phyloP scores from a whole-genome alignment of 202 grass and related monocot genomes.

The Schoenoplectus triqueter region DNA sequence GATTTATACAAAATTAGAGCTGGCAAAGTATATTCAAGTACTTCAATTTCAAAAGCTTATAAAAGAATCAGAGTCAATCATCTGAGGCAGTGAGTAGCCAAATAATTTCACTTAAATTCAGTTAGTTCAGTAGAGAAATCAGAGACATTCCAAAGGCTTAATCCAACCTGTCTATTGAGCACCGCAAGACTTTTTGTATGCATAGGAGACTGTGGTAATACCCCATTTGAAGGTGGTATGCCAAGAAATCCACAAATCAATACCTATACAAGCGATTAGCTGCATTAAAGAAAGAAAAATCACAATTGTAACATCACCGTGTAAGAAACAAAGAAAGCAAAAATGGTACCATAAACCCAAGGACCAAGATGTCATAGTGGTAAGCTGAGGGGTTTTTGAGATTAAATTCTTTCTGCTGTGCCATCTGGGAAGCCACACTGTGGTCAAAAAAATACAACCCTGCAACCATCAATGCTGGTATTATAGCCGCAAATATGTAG shows the following conservation, averaged over 20 bases:
- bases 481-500: conserved; percentile 76
- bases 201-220: conserved; percentile 89
- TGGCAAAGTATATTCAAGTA: not conserved
- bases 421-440: conserved; percentile 83
- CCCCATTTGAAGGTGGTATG: conserved; percentile 85
- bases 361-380: conserved; percentile 78
- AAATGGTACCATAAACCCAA: conserved; percentile 61
- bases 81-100: not conserved
- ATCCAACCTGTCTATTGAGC: conserved; percentile 68
- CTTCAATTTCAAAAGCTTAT: conserved; percentile 6
- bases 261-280: conserved; percentile 51
- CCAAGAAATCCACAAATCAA: conserved; percentile 83
- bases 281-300: conserved; percentile 26
- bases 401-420: conserved; percentile 91
- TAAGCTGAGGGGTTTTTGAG: conserved; percentile 84
- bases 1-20: not conserved
- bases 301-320: not conserved
- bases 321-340: not conserved
- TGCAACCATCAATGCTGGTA: conserved; percentile 76
- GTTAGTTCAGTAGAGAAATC: conserved; percentile 3
- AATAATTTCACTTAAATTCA: not conserved
- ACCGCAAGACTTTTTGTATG: conserved; percentile 85
- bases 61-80: not conserved
- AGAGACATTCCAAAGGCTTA: conserved; percentile 31
- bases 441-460: conserved; percentile 95